A percentile compares a stretch with the other conserved stretches of the same genome.
phyloP scores from a whole-genome alignment of 495 filamentous ascomycete species.

The Neurospora africana region DNA sequence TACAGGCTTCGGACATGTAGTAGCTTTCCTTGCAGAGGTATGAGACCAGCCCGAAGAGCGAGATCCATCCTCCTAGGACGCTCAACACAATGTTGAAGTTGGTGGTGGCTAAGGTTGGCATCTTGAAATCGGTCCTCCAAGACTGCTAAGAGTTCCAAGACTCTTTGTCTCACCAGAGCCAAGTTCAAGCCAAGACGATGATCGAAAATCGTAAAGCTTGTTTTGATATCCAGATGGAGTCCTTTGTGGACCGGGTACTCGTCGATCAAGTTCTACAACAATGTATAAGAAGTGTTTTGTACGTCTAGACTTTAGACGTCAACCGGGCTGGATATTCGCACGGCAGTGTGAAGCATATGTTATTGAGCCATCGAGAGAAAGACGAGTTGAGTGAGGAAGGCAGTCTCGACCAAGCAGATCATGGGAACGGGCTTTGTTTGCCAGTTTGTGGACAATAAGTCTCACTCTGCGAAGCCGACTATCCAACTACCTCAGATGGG shows the following conservation, averaged over 20 bases:
- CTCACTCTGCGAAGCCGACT: neutral
- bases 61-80: constrained; percentile 77
- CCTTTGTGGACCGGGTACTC: neutral
- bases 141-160: neutral
- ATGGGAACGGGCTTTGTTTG: neutral
- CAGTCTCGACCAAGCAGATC: neutral
- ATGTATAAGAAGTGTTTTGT: neutral
- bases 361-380: neutral
- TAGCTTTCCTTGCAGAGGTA: constrained; percentile 84
- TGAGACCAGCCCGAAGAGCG: constrained; percentile 77
- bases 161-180: neutral
- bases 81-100: constrained; percentile 88
- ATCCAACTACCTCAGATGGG: neutral
- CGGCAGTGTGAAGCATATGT: neutral
- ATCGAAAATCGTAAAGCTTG: neutral
- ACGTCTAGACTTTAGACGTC: neutral
- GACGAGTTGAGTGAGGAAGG: neutral
- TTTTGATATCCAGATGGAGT: constrained; percentile 13
- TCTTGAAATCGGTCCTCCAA: constrained; percentile 24
- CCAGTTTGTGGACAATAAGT: neutral
- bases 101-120: constrained; percentile 68
- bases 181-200: neutral
- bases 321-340: neutral
- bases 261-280: neutral
- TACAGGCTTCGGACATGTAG: constrained; percentile 84